Base-by-base conservation (phyloP, 2,329 filamentous ascomycete genomes). In the Ceratocystis diversiconidia region DNA sequence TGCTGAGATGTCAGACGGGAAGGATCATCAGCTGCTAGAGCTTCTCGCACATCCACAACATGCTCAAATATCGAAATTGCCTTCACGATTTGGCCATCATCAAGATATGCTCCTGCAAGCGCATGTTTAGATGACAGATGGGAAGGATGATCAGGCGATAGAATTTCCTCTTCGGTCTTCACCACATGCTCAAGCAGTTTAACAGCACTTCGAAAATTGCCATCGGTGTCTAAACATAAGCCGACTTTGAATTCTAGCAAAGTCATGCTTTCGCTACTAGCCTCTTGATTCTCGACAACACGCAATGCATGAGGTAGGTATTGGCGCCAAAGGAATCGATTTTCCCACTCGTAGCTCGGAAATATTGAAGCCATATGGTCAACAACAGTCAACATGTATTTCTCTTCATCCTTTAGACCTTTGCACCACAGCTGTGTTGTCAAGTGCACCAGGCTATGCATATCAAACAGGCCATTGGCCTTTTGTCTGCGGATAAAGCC, bases 41-140 rank as follows among this genome's bases (percentile, higher is more conserved):
- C 3, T 19, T 19, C 19, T 19, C 1, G 19, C 19, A 19, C 19
- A 19, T 19, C 19, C 15, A 10, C 8, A 1, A 10, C 10, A 10
- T 17, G 41, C 10, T 10, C 10, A 8, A 44, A 8, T 0, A 17
- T 10, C 2, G 41, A 5, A 44, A 44, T 2, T 1, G 41, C 41
- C 41, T 15, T 17, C 3, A 8, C 1, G 1, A 44, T 17, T 44
- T 44, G 5, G 41, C 41, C 41, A 1, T 44, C 15, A 15, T 2
- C 1, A 44, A 44, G 41, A 44, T 44, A 44, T 28, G 25, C 25
- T 28, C 25, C 1, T 1, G 25, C 25, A 0, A 28, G 25, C 3
- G 0, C 41, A 44, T 44, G 41, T 1, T 44, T 4, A 12, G 43
- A 44, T 44, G 0, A 0, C 4, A 44, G 1, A 12, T 1, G 8